A percentile compares a stretch with the other conserved stretches of the same genome.
phyloP scores from a whole-genome alignment of 768 basidiomycete species.

The Mycena floridula region DNA sequence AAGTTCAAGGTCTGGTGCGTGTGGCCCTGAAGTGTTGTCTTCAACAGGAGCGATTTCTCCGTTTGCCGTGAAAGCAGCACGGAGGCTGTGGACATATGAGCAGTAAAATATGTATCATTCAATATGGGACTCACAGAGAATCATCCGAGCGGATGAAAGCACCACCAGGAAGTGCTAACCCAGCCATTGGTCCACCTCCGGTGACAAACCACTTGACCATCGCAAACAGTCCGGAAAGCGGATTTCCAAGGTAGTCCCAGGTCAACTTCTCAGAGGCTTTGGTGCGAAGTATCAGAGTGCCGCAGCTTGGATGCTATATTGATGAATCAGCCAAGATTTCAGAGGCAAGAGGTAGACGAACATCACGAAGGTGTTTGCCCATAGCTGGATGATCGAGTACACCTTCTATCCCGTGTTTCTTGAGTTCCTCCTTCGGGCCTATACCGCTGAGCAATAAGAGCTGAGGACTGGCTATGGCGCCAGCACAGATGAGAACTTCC shows the following conservation, averaged over 20 bases:
- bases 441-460: conserved; percentile 21
- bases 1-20: conserved; percentile 9
- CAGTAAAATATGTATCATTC: too few relatives aligned
- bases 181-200: neutral
- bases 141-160: conserved; percentile 29
- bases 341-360: neutral
- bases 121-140: conserved; percentile 19
- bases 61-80: too few relatives aligned
- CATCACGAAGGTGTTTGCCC: conserved; percentile 17
- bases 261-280: neutral
- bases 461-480: conserved; percentile 16
- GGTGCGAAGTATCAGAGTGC: neutral
- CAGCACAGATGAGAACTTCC: conserved; percentile 39
- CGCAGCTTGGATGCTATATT: neutral
- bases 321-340: neutral
- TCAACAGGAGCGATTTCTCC: conserved; percentile 6
- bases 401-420: conserved; percentile 8
- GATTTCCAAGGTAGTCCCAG: neutral
- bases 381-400: conserved; percentile 17
- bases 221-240: neutral
- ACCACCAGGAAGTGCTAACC: conserved; percentile 5
- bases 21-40: conserved; percentile 11
- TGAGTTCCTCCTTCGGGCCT: conserved; percentile 15
- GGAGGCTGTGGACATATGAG: too few relatives aligned
- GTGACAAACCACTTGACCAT: neutral